Conservation (phyloP, 176 grass and related monocot genomes). For the Musa schizocarpa region DNA sequence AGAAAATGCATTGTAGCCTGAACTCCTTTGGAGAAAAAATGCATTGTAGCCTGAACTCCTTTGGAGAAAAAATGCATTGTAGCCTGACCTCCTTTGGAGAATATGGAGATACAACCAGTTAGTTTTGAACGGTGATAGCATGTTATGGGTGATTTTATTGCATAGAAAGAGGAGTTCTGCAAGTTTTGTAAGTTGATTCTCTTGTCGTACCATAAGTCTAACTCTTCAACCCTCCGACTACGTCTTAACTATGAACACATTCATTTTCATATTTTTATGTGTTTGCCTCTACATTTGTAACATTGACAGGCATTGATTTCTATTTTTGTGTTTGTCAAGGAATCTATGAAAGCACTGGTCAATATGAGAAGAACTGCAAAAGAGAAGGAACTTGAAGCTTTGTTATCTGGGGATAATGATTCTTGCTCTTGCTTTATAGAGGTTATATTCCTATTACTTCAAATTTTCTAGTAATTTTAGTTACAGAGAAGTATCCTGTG, state of each 20-base stretch:
- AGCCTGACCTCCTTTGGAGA: too few species aligned
- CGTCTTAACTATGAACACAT: too few species aligned
- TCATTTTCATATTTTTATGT: too few species aligned
- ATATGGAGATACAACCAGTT: too few species aligned
- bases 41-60: too few species aligned
- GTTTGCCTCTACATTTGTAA: neutral
- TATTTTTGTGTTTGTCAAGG: slow-evolving; percentile 37
- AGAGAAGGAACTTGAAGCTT: slow-evolving; percentile 86
- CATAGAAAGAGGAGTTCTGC: too few species aligned
- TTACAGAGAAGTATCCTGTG: neutral
- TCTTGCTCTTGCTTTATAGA: slow-evolving; percentile 95
- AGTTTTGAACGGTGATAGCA: too few species aligned
- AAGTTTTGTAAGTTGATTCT: too few species aligned
- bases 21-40: too few species aligned
- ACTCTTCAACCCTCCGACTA: neutral
- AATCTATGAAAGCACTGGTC: slow-evolving; percentile 65
- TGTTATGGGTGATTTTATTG: too few species aligned
- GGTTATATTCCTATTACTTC: slow-evolving; percentile 26
- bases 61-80: too few species aligned
- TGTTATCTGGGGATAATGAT: slow-evolving; percentile 76
- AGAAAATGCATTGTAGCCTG: too few species aligned
- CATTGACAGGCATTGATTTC: slow-evolving; percentile 14
- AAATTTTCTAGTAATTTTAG: slow-evolving; percentile 5
- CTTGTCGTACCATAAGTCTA: neutral
- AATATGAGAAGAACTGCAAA: slow-evolving; percentile 85